These are phyloP conservation scores for Pichiaceae sp. DNA, from an alignment of 1,139 yeast genomes.

Conservation along the genomic window DNA sequence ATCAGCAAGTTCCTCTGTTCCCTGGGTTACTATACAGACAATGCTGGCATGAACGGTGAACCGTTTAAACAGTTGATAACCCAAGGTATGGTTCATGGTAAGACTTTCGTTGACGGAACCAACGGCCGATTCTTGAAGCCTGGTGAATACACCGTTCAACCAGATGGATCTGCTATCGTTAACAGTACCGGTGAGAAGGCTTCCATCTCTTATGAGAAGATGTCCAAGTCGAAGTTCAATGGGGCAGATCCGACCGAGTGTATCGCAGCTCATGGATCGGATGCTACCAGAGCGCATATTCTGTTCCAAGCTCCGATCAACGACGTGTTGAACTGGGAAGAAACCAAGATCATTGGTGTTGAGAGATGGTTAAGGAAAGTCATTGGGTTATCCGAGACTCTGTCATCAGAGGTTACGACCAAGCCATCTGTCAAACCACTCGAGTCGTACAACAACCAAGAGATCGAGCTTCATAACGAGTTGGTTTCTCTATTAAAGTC, in stretches of 20 bases:
- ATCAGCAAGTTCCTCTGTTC: slow-evolving; percentile 68
- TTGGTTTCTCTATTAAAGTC: slow-evolving; percentile 40
- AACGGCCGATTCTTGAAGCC: slow-evolving; percentile 73
- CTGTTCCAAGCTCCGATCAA: slow-evolving; percentile 88
- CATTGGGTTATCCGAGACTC: slow-evolving; percentile 30
- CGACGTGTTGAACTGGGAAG: slow-evolving; percentile 86
- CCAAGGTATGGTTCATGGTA: slow-evolving; percentile 98
- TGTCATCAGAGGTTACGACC: slow-evolving; percentile 5
- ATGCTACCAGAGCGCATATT: slow-evolving; percentile 88
- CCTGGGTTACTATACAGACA: slow-evolving; percentile 49
- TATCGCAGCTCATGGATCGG: slow-evolving; percentile 80
- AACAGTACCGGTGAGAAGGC: slow-evolving; percentile 46
- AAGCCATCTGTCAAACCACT: slow-evolving; percentile 6
- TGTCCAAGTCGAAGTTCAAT: slow-evolving; percentile 92
- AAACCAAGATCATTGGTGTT: slow-evolving; percentile 73
- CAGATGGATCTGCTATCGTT: slow-evolving; percentile 36
- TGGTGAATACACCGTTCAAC: slow-evolving; percentile 47
- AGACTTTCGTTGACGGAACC: slow-evolving; percentile 64
- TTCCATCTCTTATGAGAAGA: slow-evolving; percentile 63
- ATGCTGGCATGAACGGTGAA: slow-evolving; percentile 43
- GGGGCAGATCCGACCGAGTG: slow-evolving; percentile 87
- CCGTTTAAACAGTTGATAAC: slow-evolving; percentile 77
- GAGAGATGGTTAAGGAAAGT: slow-evolving; percentile 79
- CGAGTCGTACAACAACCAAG: slow-evolving; percentile 28
- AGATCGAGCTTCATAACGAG: slow-evolving; percentile 49